These are phyloP conservation scores for Nigrograna mackinnonii DNA, from an alignment of 2,329 filamentous ascomycete species.

Conservation along the genomic window DNA sequence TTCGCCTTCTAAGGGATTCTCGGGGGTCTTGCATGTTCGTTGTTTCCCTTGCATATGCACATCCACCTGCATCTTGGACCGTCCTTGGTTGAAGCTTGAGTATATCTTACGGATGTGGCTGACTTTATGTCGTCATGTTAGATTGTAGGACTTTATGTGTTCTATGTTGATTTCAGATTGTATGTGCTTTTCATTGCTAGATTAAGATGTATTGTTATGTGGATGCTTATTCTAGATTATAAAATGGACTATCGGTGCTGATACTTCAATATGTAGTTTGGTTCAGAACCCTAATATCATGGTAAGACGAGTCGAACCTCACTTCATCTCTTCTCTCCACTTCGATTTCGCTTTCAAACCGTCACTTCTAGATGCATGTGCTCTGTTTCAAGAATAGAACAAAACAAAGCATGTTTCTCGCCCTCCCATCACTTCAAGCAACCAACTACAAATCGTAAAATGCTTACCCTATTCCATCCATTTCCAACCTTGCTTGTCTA, in stretches of 20 bases:
- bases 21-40: slow-evolving; percentile 62
- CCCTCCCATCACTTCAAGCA: too few species aligned
- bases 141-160: slow-evolving; percentile 47
- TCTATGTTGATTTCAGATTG: slow-evolving; percentile 50
- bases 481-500: neutral
- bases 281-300: slow-evolving; percentile 7
- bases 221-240: too few species aligned
- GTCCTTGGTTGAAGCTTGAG: too few species aligned
- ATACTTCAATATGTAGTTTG: neutral
- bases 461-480: neutral
- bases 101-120: too few species aligned
- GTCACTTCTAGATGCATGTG: too few species aligned
- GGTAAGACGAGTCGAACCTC: slow-evolving; percentile 1
- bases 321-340: too few species aligned
- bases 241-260: too few species aligned
- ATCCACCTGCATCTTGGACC: neutral
- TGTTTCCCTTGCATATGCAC: neutral
- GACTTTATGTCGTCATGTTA: slow-evolving; percentile 13
- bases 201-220: slow-evolving; percentile 5
- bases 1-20: slow-evolving; percentile 67
- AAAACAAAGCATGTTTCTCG: too few species aligned
- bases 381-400: too few species aligned
- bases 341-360: too few species aligned
- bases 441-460: neutral
- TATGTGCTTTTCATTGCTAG: slow-evolving; percentile 10